A percentile compares a stretch with the other conserved stretches of the same genome.
phyloP scores from a whole-genome alignment of 2,329 filamentous ascomycete species.

The Fusarium pseudonygamai region DNA sequence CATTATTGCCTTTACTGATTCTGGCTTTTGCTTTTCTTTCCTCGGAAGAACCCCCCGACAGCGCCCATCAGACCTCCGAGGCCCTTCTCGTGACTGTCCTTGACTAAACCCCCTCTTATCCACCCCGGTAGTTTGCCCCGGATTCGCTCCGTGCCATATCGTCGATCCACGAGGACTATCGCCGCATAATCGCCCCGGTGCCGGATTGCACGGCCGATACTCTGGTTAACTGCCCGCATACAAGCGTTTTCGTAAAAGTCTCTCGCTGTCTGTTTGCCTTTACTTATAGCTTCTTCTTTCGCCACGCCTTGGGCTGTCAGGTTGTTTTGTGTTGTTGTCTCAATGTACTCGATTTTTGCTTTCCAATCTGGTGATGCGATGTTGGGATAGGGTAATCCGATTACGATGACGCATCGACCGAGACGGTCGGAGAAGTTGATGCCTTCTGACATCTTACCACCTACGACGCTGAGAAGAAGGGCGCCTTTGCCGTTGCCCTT shows the following conservation, averaged over 20 bases:
- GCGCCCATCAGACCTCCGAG: slow-evolving; percentile 68
- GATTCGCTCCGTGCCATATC: slow-evolving; percentile 80
- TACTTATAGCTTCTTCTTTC: slow-evolving; percentile 41
- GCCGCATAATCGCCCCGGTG: slow-evolving; percentile 90
- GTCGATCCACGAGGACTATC: slow-evolving; percentile 83
- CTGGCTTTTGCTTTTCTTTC: slow-evolving; percentile 49
- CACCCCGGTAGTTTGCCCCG: slow-evolving; percentile 84
- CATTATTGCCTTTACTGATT: background rate
- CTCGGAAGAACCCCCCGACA: slow-evolving; percentile 66
- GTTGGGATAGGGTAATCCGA: slow-evolving; percentile 94
- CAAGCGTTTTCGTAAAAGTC: slow-evolving; percentile 95
- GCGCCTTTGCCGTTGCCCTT: slow-evolving; percentile 64
- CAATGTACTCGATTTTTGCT: slow-evolving; percentile 88
- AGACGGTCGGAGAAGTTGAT: slow-evolving; percentile 97
- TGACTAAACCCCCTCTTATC: slow-evolving; percentile 78
- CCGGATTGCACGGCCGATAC: slow-evolving; percentile 90
- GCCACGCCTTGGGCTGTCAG: slow-evolving; percentile 41
- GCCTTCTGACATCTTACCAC: slow-evolving; percentile 94
- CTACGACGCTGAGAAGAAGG: slow-evolving; percentile 88
- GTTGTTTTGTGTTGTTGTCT: slow-evolving; percentile 62
- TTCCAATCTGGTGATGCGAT: slow-evolving; percentile 91
- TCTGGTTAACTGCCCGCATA: slow-evolving; percentile 97
- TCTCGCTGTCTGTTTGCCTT: slow-evolving; percentile 67
- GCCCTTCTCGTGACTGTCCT: slow-evolving; percentile 58
- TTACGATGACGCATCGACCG: slow-evolving; percentile 88